These are phyloP conservation scores for Penicillium verhagenii DNA, from an alignment of 495 filamentous ascomycete species.

Conservation along the genomic window DNA sequence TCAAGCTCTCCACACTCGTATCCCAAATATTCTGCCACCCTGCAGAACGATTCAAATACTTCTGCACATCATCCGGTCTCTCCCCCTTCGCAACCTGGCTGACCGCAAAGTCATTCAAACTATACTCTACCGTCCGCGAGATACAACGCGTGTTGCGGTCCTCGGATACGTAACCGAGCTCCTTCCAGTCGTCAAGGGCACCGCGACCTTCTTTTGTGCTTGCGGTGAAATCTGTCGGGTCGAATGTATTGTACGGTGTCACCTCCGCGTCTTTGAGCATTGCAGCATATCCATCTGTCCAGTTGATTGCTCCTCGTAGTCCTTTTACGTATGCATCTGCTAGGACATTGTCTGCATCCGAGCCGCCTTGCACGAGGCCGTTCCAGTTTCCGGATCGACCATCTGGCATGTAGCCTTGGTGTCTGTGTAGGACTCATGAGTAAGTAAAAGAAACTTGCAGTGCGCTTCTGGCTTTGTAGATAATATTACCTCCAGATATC, in stretches of 20 bases:
- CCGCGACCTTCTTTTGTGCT: slow-evolving; percentile 68
- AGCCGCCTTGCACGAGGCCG: slow-evolving; percentile 70
- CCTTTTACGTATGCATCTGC: slow-evolving; percentile 40
- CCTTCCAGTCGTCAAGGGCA: slow-evolving; percentile 64
- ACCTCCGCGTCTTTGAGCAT: slow-evolving; percentile 72
- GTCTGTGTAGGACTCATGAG: slow-evolving; percentile 22
- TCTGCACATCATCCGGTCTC: slow-evolving; percentile 52
- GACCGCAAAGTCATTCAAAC: slow-evolving; percentile 71
- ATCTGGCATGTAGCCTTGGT: slow-evolving; percentile 56
- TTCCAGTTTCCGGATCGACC: slow-evolving; percentile 61
- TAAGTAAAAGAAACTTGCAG: neutral
- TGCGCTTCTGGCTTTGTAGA: neutral
- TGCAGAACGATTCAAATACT: slow-evolving; percentile 56
- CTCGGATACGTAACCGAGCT: slow-evolving; percentile 65
- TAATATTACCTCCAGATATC: slow-evolving; percentile 31
- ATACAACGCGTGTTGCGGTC: slow-evolving; percentile 68
- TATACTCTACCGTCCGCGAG: slow-evolving; percentile 69
- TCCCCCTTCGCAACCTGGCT: slow-evolving; percentile 61
- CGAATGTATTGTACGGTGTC: slow-evolving; percentile 67
- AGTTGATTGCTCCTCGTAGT: slow-evolving; percentile 52
- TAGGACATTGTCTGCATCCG: slow-evolving; percentile 56
- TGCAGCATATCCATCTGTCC: slow-evolving; percentile 50
- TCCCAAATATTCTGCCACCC: slow-evolving; percentile 70
- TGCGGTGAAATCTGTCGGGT: slow-evolving; percentile 53
- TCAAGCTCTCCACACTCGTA: slow-evolving; percentile 45